Conservation (phyloP, 2,329 filamentous ascomycete species). For the Fusarium globosum region DNA sequence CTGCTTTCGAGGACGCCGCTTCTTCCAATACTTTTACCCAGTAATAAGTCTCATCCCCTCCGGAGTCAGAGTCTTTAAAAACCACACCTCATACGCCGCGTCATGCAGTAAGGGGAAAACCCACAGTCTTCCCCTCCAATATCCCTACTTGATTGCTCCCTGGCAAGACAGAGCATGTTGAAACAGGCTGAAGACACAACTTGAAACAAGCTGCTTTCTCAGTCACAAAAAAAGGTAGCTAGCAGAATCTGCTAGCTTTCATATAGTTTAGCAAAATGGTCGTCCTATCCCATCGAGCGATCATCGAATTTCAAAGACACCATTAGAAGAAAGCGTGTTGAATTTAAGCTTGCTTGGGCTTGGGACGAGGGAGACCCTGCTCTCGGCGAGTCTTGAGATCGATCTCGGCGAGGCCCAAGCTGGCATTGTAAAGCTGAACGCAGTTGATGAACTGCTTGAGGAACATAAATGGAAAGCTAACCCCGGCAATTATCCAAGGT, state of each 20-base stretch:
- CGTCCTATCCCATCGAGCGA: neutral
- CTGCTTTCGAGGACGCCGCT: slow-evolving; percentile 12
- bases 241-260: neutral
- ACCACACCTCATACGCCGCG: slow-evolving; percentile 44
- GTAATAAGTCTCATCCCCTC: slow-evolving; percentile 41
- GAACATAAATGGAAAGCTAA: slow-evolving; percentile 88
- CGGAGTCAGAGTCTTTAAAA: slow-evolving; percentile 36
- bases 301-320: neutral
- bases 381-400: slow-evolving; percentile 74
- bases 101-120: slow-evolving; percentile 43
- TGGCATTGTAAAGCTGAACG: slow-evolving; percentile 92
- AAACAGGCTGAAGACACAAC: slow-evolving; percentile 29
- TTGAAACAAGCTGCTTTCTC: slow-evolving; percentile 3
- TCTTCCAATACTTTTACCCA: slow-evolving; percentile 30
- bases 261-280: neutral
- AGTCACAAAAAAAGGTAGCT: slow-evolving; percentile 13
- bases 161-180: slow-evolving; percentile 22
- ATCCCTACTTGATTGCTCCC: slow-evolving; percentile 36
- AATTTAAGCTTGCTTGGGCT: slow-evolving; percentile 49
- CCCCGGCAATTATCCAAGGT: slow-evolving; percentile 77
- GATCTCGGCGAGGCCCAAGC: slow-evolving; percentile 92
- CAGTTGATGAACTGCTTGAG: slow-evolving; percentile 95
- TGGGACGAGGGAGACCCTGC: slow-evolving; percentile 62
- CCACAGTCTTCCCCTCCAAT: slow-evolving; percentile 28
- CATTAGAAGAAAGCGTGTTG: neutral